These are phyloP conservation scores for Suillus discolor DNA, from an alignment of 768 basidiomycete genomes.

Conservation along the genomic window DNA sequence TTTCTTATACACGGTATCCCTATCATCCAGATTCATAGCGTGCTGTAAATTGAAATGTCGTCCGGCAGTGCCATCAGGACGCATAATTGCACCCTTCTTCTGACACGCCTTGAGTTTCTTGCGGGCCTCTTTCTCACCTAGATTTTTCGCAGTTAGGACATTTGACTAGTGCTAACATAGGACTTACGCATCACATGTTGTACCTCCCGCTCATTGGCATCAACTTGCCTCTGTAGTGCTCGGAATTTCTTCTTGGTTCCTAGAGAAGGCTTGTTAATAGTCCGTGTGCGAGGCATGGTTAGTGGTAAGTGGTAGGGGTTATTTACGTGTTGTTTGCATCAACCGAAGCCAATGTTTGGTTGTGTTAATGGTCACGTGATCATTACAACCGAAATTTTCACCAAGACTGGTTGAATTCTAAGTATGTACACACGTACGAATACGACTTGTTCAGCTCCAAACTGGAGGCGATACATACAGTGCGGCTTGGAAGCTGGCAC, in stretches of 20 bases:
- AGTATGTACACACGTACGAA: too few species aligned
- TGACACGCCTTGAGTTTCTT: not conserved
- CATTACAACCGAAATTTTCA: too few species aligned
- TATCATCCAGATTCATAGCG: not conserved
- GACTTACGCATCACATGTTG: not conserved
- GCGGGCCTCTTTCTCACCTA: not conserved
- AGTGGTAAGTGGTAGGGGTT: not conserved
- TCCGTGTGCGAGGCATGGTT: not conserved
- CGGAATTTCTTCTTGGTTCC: not conserved
- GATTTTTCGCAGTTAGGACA: not conserved
- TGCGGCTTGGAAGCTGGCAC: too few species aligned
- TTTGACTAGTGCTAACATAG: not conserved
- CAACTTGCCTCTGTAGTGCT: not conserved
- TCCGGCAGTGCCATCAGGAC: not conserved
- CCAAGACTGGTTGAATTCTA: too few species aligned
- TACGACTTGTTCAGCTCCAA: too few species aligned
- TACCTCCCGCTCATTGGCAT: not conserved
- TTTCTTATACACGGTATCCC: not conserved
- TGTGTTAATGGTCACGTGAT: not conserved
- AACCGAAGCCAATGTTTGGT: not conserved
- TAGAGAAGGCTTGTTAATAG: not conserved
- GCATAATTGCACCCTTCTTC: not conserved
- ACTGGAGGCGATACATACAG: too few species aligned
- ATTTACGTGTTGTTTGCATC: not conserved
- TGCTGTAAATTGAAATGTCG: not conserved